Base-by-base conservation (phyloP, 768 basidiomycete species). In the Roridomyces roridus region DNA sequence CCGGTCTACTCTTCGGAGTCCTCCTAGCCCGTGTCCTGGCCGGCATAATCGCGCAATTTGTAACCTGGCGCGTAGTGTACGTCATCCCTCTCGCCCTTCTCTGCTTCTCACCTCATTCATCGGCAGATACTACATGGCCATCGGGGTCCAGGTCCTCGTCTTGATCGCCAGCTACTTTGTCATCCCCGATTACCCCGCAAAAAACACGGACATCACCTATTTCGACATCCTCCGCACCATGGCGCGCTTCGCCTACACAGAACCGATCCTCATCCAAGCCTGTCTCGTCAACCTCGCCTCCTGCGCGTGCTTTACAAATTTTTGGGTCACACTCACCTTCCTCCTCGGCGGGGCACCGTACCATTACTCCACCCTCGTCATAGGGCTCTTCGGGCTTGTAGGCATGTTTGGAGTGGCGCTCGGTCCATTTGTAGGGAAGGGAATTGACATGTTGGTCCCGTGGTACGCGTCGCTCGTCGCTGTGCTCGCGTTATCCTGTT, bases 141-240 rank as follows among this genome's bases (percentile, higher is more conserved):
- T 92, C 42, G 90, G 86, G 5, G 73, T 91, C 15, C 93, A 94
- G 67, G 73, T 59, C 52, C 50, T 81, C 23, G 83, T 92, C 12
- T 72, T 88, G 8, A 34, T 80, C 5, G 77, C 88, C 21, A 73
- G 85, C 37, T 94, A 88, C 66, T 69, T 84, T 20, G 62, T 86
- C 50, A 72, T 94, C n/a, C 92, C 92, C 1, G 92, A 96, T 70
- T 94, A 90, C 65, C 93, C 92, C 1, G 82, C 88, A 12, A 93
- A 90, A 68, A 88, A 89, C 66, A 70, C 66, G 20, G 73, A 82
- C 42, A 50, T 92, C 59, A 83, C 84, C 3, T 94, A 94, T 71
- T 74, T 72, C 48, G 67, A 77, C 20, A 81, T 87, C 49, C 67
- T 84, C 37, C 77, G 68, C 57, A 83, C 80, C 18, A 87, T 88